Conservation (phyloP, 768 basidiomycete species). For the Fomitopsis pulvina region DNA sequence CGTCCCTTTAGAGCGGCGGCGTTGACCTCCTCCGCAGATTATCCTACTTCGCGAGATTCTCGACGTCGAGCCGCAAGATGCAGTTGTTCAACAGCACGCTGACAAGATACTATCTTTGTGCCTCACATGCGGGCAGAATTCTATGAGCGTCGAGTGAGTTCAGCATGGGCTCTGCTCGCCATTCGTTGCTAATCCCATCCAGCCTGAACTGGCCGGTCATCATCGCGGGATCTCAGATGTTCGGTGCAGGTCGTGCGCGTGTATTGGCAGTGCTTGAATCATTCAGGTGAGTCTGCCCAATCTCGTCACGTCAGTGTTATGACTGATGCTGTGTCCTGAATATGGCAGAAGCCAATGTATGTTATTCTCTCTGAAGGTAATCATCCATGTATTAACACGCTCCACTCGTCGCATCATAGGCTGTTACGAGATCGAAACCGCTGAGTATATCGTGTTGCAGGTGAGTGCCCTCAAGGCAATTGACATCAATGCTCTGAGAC, state of each 20-base stretch:
- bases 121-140: conserved; percentile 22
- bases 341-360: conserved; percentile 25
- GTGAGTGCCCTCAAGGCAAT: conserved; percentile 17
- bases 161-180: neutral
- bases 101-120: conserved; percentile 23
- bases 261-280: conserved; percentile 23
- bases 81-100: conserved; percentile 23
- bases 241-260: conserved; percentile 18
- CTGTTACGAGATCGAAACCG: conserved; percentile 33
- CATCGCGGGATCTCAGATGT: conserved; percentile 24
- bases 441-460: conserved; percentile 27
- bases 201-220: conserved; percentile 28
- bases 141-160: conserved; percentile 29
- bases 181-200: neutral
- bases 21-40: conserved; percentile 17
- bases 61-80: conserved; percentile 21
- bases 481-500: conserved; percentile 10
- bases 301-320: conserved; percentile 1
- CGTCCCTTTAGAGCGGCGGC: conserved; percentile 9
- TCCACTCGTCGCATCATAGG: conserved; percentile 12
- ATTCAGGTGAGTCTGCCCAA: conserved; percentile 21
- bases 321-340: conserved; percentile 1
- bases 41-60: conserved; percentile 28
- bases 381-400: neutral
- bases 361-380: conserved; percentile 3